Conservation (phyloP, 192 early-diverging fungal genomes). For the Linnemannia exigua region DNA sequence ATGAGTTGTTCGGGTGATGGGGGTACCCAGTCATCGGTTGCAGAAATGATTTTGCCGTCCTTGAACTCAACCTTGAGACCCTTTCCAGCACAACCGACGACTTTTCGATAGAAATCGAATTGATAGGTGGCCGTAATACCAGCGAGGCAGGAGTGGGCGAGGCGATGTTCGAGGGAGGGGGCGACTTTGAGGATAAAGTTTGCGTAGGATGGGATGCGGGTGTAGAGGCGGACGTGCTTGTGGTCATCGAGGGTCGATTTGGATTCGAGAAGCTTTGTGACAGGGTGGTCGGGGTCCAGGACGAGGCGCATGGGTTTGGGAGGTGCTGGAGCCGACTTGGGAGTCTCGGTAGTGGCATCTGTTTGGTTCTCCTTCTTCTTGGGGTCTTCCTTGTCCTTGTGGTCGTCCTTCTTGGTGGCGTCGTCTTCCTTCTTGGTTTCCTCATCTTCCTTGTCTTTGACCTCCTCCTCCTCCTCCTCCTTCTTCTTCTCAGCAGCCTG, state of each 20-base stretch:
- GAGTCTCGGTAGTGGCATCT: background rate
- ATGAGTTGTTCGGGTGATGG: conserved; percentile 3
- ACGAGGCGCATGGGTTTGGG: background rate
- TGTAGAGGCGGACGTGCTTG: conserved; percentile 10
- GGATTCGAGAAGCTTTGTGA: conserved; percentile 16
- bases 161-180: conserved; percentile 28
- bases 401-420: background rate
- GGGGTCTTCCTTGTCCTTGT: background rate
- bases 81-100: conserved; percentile 13
- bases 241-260: background rate
- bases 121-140: conserved; percentile 29
- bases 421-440: background rate
- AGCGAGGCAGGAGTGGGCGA: conserved; percentile 24
- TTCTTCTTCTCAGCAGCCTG: conserved; percentile 4
- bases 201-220: conserved; percentile 43
- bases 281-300: conserved; percentile 23
- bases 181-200: conserved; percentile 47
- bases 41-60: conserved; percentile 29
- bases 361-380: background rate
- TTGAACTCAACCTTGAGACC: conserved; percentile 38
- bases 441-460: background rate
- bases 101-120: conserved; percentile 30
- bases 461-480: background rate
- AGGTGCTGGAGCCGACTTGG: background rate
- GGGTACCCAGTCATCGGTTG: conserved; percentile 21